Base-by-base conservation (phyloP, 179 eudicot species). In the Camellia oleifera region DNA sequence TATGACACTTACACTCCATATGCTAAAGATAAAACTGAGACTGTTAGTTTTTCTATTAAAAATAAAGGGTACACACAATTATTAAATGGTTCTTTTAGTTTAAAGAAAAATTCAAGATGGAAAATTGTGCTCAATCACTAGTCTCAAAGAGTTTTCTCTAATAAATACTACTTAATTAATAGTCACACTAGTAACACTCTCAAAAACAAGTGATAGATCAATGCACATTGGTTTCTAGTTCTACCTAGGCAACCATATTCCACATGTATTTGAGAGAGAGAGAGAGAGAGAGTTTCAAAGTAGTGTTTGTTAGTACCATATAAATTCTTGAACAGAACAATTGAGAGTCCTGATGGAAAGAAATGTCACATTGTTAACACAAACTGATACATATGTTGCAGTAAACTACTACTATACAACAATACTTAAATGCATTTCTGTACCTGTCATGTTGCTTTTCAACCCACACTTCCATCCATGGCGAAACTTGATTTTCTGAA, bases 381-480 rank as follows among this genome's bases (percentile, higher is more conserved):
- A n/a, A 13, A 78, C n/a, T 14, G 73, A 42, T 44, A 72, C 20
- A 77, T 13, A 40, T 42, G 48, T 58, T 72, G 45, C 70, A 73
- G 18, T 10, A 50, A 4, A n/a, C 52, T 15, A n/a, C n/a, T 15
- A 50, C 14, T 45, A 70, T 17, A 42, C 44, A 58, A 23, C 7
- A 67, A 11, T 23, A 72, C 32, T 26, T 7, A 58, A 40, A 63
- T 67, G 72, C 50, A 53, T 32, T 54, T 69, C 76, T 79, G 83
- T 82, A 95, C 97, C 91, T 80, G 78, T 87, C 91, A 72, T 87
- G 85, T 79, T 83, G 86, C 88, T 89, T 92, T 84, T 90, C 90
- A 86, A 93, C 90, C 97, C 98, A 95, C 54, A 95, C 98, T 91
- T 95, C 98, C 92, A 88, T 89, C 98, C 98, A 95, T 46, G 95